Conservation (phyloP, 78 protist genomes). For the Guillardia theta region DNA sequence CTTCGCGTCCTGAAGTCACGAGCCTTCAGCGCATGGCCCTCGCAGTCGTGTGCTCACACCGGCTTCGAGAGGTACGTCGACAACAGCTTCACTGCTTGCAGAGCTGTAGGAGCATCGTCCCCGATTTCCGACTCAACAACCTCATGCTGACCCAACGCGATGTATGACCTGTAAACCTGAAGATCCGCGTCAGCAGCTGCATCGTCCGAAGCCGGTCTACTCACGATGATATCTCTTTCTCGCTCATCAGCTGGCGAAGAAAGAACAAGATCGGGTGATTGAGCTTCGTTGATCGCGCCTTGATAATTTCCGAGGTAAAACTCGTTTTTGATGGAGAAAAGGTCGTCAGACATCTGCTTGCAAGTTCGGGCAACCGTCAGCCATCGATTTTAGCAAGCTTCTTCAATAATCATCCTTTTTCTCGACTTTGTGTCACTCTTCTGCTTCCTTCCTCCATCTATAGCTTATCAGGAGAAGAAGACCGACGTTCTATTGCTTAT, state of each 20-base stretch:
- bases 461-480: too few relatives aligned
- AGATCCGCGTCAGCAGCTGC: neutral
- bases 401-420: neutral
- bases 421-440: neutral
- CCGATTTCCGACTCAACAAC: neutral
- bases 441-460: too few relatives aligned
- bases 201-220: neutral
- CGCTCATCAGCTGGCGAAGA: neutral
- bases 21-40: neutral
- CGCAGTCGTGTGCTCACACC: neutral
- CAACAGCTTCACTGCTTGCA: constrained; percentile 28
- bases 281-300: constrained; percentile 40
- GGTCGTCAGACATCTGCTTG: constrained; percentile 32
- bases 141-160: neutral
- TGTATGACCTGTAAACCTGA: constrained; percentile 32
- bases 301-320: constrained; percentile 20
- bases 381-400: neutral
- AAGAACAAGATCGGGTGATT: neutral
- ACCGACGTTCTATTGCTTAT: too few relatives aligned
- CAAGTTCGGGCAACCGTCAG: neutral
- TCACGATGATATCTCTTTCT: neutral
- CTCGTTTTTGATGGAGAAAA: neutral
- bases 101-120: constrained; percentile 28
- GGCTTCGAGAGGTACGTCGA: neutral
- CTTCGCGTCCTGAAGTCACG: neutral